phyloP scores from a whole-genome alignment of 768 basidiomycete species.

The Pluteus cervinus region DNA sequence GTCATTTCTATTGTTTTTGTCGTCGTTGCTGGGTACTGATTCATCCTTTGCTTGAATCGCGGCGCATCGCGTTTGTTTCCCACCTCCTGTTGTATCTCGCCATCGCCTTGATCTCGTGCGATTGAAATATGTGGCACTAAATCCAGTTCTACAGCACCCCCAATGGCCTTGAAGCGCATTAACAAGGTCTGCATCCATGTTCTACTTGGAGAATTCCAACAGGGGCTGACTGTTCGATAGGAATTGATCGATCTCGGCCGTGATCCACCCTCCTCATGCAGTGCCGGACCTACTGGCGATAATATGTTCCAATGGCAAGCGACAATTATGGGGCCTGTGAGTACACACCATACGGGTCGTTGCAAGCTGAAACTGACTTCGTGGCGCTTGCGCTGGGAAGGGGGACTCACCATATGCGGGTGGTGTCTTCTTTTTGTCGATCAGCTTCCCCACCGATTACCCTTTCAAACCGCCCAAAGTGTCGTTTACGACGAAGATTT shows the following conservation, averaged over 20 bases:
- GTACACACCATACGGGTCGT: slow-evolving; percentile 24
- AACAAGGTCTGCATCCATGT: slow-evolving; percentile 69
- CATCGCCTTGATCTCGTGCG: slow-evolving; percentile 37
- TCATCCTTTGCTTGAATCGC: no score
- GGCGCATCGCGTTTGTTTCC: slow-evolving; percentile 15
- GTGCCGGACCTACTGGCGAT: slow-evolving; percentile 95
- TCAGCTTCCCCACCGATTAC: slow-evolving; percentile 94
- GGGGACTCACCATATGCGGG: slow-evolving; percentile 97
- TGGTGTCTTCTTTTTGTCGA: slow-evolving; percentile 97
- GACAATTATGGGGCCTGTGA: slow-evolving; percentile 98
- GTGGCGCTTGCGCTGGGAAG: slow-evolving; percentile 43
- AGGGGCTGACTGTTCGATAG: slow-evolving; percentile 40
- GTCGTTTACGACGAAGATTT: slow-evolving; percentile 99
- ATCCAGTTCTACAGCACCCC: slow-evolving; percentile 22
- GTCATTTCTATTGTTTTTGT: slow-evolving; percentile 12
- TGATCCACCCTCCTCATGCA: slow-evolving; percentile 99
- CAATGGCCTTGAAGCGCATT: slow-evolving; percentile 98
- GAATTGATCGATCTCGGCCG: slow-evolving; percentile 99
- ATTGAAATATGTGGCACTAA: slow-evolving; percentile 30
- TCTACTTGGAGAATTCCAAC: slow-evolving; percentile 8
- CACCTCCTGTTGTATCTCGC: slow-evolving; percentile 11
- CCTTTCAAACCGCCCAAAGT: slow-evolving; percentile 99
- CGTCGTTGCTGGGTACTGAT: no score
- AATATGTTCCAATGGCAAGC: slow-evolving; percentile 99
- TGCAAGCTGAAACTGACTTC: slow-evolving; percentile 18